These are phyloP conservation scores for Tolypocladium sp. DNA, from an alignment of 2,329 filamentous ascomycete species.

Conservation along the genomic window DNA sequence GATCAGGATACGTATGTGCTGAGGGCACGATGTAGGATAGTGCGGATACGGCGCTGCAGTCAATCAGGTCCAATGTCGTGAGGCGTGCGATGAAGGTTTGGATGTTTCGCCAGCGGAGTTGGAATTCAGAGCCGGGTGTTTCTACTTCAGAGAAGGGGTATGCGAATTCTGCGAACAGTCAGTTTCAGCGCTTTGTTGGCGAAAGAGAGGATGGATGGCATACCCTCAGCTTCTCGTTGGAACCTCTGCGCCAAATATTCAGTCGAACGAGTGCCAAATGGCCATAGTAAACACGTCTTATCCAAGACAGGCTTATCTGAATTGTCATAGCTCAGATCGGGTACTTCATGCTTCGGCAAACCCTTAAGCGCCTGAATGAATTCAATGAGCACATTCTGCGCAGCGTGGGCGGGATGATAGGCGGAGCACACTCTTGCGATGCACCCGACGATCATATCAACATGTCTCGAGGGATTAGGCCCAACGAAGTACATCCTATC, in stretches of 20 bases:
- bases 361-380: neutral
- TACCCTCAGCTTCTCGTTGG: constrained; percentile 3
- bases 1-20: constrained; percentile 3
- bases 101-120: constrained; percentile 6
- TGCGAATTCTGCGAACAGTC: constrained; percentile 2
- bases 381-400: constrained; percentile 2
- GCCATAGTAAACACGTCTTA: neutral
- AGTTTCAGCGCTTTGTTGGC: neutral
- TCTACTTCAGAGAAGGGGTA: constrained; percentile 8
- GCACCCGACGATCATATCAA: constrained; percentile 3
- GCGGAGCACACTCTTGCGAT: constrained; percentile 5
- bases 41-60: constrained; percentile 5
- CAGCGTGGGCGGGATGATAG: constrained; percentile 2
- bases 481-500: constrained; percentile 1
- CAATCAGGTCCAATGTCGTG: constrained; percentile 2
- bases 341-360: constrained; percentile 3
- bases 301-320: neutral
- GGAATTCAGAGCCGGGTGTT: constrained; percentile 1
- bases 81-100: constrained; percentile 6
- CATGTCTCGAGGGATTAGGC: constrained; percentile 3
- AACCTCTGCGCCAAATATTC: neutral
- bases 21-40: constrained; percentile 4
- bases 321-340: constrained; percentile 1
- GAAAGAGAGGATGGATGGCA: neutral
- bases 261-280: neutral